Percentiles rank a stretch among this genome's conserved stretches.
These are phyloP conservation scores for Cystofilobasidium capitatum DNA, from an alignment of 768 basidiomycete genomes.

Conservation along the genomic window DNA sequence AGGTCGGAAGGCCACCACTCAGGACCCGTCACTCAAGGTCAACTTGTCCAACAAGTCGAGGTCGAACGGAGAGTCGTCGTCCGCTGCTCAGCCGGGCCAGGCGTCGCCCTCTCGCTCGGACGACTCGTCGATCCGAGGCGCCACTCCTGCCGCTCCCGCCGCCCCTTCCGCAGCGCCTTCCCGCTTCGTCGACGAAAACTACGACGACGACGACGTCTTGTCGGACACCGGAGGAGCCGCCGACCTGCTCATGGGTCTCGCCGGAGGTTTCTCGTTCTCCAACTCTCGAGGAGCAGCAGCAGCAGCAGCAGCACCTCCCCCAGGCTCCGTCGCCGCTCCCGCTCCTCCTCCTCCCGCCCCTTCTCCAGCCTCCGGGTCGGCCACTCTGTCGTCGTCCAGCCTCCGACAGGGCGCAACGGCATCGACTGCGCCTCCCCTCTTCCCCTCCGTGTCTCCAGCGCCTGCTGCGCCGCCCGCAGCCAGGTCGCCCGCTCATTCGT, in stretches of 20 bases:
- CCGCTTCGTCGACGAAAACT: conserved; percentile 77
- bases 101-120: not conserved
- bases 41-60: not conserved
- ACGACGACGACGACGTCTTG: conserved; percentile 47
- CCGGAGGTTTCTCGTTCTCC: conserved; percentile 40
- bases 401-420: conserved; percentile 4
- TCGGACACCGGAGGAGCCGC: conserved; percentile 50
- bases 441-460: not conserved
- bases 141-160: conserved; percentile 45
- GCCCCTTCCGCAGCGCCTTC: conserved; percentile 46
- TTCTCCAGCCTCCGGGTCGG: not conserved
- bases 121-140: conserved; percentile 5
- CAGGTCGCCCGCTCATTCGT: not conserved
- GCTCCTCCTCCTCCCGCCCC: not conserved
- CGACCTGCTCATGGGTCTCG: conserved; percentile 68
- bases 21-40: not conserved
- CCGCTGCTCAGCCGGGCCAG: not conserved
- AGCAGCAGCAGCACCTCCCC: not conserved
- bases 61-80: not conserved
- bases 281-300: not conserved
- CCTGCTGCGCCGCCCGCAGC: not conserved
- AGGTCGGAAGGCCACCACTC: not conserved
- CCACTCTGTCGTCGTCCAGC: not conserved
- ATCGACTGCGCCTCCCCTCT: conserved; percentile 16
- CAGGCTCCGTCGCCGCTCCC: not conserved